Conservation (phyloP, 331 rosid species). For the Acacia concinna region DNA sequence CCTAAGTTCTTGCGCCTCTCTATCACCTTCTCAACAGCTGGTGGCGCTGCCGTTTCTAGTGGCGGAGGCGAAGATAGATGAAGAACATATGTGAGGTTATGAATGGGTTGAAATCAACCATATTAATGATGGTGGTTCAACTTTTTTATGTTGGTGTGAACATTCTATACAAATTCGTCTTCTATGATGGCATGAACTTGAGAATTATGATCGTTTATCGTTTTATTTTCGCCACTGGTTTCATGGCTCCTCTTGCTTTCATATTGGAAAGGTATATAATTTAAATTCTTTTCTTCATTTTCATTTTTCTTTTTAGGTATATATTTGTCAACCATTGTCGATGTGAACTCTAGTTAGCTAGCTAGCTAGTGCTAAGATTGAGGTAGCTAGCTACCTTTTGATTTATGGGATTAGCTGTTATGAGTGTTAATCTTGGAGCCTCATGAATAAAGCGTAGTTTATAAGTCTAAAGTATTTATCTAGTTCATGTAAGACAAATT, state of each 20-base stretch:
- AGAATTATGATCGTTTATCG: slow-evolving; percentile 61
- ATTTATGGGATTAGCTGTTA: too few relatives aligned
- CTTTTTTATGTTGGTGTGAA: slow-evolving; percentile 47
- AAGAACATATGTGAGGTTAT: background rate
- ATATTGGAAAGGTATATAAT: slow-evolving; percentile 48
- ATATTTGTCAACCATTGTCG: background rate
- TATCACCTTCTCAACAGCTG: background rate
- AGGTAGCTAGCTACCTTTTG: too few relatives aligned
- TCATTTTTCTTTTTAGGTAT: too few relatives aligned
- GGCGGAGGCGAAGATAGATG: background rate
- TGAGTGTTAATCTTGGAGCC: too few relatives aligned
- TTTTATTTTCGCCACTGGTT: slow-evolving; percentile 50
- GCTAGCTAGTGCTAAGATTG: too few relatives aligned
- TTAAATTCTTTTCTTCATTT: background rate
- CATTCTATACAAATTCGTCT: slow-evolving; percentile 58
- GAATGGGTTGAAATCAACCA: slow-evolving; percentile 44
- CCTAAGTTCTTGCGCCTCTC: background rate
- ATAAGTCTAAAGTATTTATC: too few relatives aligned
- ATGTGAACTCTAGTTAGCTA: background rate
- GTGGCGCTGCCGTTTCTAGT: background rate
- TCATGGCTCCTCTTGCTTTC: slow-evolving; percentile 60
- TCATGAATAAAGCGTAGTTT: too few relatives aligned
- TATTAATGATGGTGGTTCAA: slow-evolving; percentile 58
- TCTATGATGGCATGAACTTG: slow-evolving; percentile 58
- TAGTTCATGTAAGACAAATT: too few relatives aligned